phyloP scores from a whole-genome alignment of 108 stramenopile species.

The Cyclotella choctawhatcheeana region DNA sequence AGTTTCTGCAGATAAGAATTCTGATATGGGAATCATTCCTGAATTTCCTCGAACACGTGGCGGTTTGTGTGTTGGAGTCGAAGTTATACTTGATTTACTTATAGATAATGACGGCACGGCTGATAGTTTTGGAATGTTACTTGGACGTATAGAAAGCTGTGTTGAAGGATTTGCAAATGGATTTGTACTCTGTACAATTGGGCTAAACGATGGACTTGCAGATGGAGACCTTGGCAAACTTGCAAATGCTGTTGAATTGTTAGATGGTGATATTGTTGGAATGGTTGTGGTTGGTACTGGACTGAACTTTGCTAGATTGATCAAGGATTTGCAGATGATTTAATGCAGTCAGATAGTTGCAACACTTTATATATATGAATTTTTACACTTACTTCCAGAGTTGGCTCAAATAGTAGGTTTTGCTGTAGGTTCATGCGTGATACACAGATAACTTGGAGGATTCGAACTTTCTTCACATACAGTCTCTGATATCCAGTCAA shows the following conservation, averaged over 20 bases:
- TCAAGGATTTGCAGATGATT: neutral
- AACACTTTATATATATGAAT: neutral
- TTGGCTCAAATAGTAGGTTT: conserved; percentile 1
- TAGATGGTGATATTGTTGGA: neutral
- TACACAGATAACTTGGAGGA: conserved; percentile 46
- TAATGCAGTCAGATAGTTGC: neutral
- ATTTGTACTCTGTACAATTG: neutral
- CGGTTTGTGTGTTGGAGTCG: neutral
- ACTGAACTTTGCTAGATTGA: neutral
- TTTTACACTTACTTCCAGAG: neutral
- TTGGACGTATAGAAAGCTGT: neutral
- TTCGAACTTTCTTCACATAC: conserved; percentile 41
- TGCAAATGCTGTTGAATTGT: neutral
- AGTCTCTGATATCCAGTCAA: conserved; percentile 35
- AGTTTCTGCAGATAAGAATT: neutral
- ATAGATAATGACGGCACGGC: neutral
- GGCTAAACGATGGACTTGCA: neutral
- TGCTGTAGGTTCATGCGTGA: neutral
- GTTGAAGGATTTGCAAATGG: neutral
- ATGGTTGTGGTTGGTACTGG: neutral
- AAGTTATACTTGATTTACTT: neutral
- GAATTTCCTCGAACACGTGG: conserved; percentile 1
- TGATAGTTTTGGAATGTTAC: neutral
- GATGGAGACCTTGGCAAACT: conserved; percentile 1
- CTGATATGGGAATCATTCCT: conserved; percentile 9